Conservation (phyloP, 805 yeast species). For the Candida multigemmis region DNA sequence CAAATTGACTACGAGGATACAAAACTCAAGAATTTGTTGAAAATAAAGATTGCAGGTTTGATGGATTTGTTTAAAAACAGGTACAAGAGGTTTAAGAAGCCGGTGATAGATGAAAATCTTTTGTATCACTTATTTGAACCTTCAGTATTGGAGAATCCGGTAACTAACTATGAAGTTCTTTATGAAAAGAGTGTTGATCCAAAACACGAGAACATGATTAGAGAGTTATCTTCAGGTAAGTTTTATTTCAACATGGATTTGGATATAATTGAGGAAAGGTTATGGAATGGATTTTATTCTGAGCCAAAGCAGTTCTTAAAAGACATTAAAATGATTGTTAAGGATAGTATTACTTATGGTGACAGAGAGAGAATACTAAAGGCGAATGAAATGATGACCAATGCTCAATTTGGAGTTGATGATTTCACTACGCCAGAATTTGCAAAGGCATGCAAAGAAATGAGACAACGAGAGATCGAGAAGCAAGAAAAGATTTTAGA, state of each 20-base stretch:
- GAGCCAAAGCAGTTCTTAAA: conserved; percentile 85
- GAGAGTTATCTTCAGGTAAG: conserved; percentile 70
- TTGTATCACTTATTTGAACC: conserved; percentile 76
- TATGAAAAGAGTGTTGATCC: conserved; percentile 38
- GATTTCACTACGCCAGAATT: conserved; percentile 74
- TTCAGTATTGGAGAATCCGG: conserved; percentile 26
- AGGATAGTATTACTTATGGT: conserved; percentile 63
- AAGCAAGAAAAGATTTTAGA: conserved; percentile 38
- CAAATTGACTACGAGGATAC: conserved; percentile 60
- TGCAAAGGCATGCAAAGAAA: conserved; percentile 63
- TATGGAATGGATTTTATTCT: conserved; percentile 94
- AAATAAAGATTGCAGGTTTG: conserved; percentile 75
- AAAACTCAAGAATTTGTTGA: conserved; percentile 74
- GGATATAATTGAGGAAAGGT: conserved; percentile 85
- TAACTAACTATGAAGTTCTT: conserved; percentile 25
- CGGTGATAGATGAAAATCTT: conserved; percentile 71
- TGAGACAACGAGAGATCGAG: conserved; percentile 55
- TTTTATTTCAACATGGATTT: conserved; percentile 81
- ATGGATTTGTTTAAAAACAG: conserved; percentile 86
- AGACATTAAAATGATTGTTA: conserved; percentile 77
- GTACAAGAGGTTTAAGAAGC: conserved; percentile 85
- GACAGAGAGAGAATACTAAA: conserved; percentile 75
- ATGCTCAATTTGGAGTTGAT: conserved; percentile 92
- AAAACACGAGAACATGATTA: conserved; percentile 57
- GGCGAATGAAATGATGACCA: conserved; percentile 93